Evolutionary conservation across 2,329 filamentous ascomycete species (phyloP).

Genomic region (Periglandula ipomoeae): DNA sequence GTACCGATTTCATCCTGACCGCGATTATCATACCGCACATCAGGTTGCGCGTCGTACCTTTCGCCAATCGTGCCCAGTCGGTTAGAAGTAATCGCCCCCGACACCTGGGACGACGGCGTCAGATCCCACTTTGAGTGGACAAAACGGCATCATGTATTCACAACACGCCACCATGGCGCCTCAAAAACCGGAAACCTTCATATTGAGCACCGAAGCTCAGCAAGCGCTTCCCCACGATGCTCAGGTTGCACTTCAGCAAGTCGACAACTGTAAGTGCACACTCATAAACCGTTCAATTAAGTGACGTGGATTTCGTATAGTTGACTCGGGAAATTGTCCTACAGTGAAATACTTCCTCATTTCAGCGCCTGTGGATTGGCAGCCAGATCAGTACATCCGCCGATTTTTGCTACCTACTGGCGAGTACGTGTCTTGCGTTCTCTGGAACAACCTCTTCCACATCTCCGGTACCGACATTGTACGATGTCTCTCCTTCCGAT

Average conservation of each 20-base stretch:
- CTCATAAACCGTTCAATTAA: background rate
- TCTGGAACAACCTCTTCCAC: constrained; percentile 99
- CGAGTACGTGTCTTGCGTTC: constrained; percentile 96
- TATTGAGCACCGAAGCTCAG: constrained; percentile 94
- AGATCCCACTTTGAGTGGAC: constrained; percentile 9
- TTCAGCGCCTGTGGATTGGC: constrained; percentile 96
- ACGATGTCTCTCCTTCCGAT: constrained; percentile 92
- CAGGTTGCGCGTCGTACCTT: background rate
- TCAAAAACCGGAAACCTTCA: constrained; percentile 97
- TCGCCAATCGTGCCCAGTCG: background rate
- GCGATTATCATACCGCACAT: background rate
- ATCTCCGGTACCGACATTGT: constrained; percentile 99
- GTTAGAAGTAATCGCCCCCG: background rate
- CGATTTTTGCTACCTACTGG: constrained; percentile 92
- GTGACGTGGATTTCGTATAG: background rate
- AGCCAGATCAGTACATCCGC: constrained; percentile 90
- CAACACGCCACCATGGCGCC: constrained; percentile 82
- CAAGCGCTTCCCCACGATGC: constrained; percentile 93
- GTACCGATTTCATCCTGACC: background rate
- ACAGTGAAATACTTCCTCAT: constrained; percentile 99
- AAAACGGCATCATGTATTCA: constrained; percentile 56
- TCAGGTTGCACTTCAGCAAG: constrained; percentile 93
- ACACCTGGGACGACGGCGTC: background rate
- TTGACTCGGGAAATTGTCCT: constrained; percentile 4
- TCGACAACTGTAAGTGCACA: constrained; percentile 77